Conservation (phyloP, 208 protist species). For the Kentomonas sorsogonicus region DNA sequence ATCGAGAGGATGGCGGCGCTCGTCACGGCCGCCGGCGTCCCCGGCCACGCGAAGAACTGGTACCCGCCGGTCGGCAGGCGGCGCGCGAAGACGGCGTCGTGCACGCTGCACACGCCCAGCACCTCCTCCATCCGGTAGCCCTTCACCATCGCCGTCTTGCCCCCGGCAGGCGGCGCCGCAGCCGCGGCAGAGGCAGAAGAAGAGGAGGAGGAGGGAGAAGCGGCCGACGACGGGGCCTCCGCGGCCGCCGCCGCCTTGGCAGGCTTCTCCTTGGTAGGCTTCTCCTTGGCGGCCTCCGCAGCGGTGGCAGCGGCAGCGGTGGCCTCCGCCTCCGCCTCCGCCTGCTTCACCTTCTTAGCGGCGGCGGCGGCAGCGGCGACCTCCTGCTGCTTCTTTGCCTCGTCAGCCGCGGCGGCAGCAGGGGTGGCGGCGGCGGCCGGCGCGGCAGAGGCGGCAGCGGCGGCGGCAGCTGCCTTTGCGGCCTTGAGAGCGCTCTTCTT, state of each 20-base stretch:
- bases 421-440: background rate
- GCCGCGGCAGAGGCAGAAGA: background rate
- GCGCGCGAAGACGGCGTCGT: slow-evolving; percentile 77
- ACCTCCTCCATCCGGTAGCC: slow-evolving; percentile 77
- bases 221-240: background rate
- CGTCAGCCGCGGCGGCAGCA: background rate
- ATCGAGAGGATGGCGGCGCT: slow-evolving; percentile 72
- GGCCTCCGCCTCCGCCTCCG: background rate
- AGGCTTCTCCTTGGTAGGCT: background rate
- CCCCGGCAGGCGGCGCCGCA: slow-evolving; percentile 1
- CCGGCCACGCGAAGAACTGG: slow-evolving; percentile 88
- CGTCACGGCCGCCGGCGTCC: slow-evolving; percentile 58
- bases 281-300: background rate
- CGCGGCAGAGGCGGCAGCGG: background rate
- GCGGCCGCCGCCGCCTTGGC: background rate
- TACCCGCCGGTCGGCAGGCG: slow-evolving; percentile 72
- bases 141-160: slow-evolving; percentile 81
- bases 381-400: background rate
- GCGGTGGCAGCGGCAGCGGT: background rate
- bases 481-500: slow-evolving; percentile 7
- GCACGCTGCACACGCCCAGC: slow-evolving; percentile 34
- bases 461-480: slow-evolving; percentile 5
- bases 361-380: background rate
- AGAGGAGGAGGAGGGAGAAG: slow-evolving; percentile 1
- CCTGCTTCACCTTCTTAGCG: background rate